Percentiles rank a stretch among this genome's conserved stretches.
These are phyloP conservation scores for Carallia brachiata DNA, from an alignment of 345 rosid genomes.

Conservation along the genomic window DNA sequence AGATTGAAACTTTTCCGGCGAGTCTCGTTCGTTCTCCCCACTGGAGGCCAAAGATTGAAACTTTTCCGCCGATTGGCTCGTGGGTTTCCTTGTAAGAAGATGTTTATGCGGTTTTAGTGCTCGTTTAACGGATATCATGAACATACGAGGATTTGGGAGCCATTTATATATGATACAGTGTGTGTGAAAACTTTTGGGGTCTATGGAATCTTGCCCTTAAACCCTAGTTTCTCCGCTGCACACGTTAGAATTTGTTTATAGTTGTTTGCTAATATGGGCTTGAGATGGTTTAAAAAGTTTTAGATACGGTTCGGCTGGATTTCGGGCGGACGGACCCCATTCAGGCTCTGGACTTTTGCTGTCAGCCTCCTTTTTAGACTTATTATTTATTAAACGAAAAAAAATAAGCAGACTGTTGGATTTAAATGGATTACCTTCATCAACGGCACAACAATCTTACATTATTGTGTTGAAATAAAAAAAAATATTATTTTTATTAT, in stretches of 20 bases:
- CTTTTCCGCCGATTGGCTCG: background rate
- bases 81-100: background rate
- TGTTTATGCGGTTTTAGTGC: constrained; percentile 4
- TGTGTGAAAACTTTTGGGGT: too few species aligned
- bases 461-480: too few species aligned
- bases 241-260: constrained; percentile 12
- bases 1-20: background rate
- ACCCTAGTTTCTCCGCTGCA: constrained; percentile 24
- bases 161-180: background rate
- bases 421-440: too few species aligned
- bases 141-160: background rate
- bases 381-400: too few species aligned
- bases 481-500: too few species aligned
- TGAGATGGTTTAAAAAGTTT: background rate
- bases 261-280: constrained; percentile 20
- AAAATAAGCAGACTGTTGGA: too few species aligned
- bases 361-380: too few species aligned
- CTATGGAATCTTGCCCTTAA: constrained; percentile 11
- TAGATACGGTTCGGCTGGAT: background rate
- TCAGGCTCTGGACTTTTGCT: background rate
- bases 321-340: background rate
- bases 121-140: constrained; percentile 7
- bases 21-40: background rate
- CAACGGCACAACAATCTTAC: too few species aligned
- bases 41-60: background rate